Evolutionary conservation across 139 green algal species (phyloP), one percentile per base, ranked within the genome.

Genomic region (Edaphochlamys debaryana): DNA sequence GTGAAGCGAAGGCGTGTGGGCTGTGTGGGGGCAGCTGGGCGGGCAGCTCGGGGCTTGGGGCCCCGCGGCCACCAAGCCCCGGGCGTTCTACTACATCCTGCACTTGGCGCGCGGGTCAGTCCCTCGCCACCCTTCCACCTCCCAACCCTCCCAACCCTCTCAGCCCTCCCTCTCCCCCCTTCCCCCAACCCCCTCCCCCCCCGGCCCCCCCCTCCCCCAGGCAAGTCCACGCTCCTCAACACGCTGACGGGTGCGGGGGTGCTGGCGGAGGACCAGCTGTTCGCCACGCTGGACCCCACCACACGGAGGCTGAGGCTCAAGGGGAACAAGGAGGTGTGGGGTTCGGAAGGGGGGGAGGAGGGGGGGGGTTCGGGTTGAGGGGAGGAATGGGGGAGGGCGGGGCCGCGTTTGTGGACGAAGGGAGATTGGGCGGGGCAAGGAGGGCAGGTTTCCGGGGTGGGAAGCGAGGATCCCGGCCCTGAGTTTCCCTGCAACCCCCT

Each of bases 231-330:
- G 23, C 91, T 96, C 41, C 80, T 98, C 19, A 98, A 98, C 89
- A 85, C 87, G 19, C 64, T 97, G 27, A 96, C 89, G 11, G 38
- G 86, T 32, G 90, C 89, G 19, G 87, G 79, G 23, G 96, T 98
- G 58, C 62, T 98, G 52, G 96, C 95, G 1, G 95, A 99, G 86
- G 96, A 99, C 91, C 93, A 96, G 85, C 95, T 99, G 45, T 99
- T 99, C 89, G 98, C 97, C 30, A 99, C 98, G 5, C 94, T 99
- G 48, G 98, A 99, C 89, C 97, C 97, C 54, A 99, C 96, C 38
- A 98, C 96, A 2, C 88, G 98, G 36, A 91, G 94, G 17, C 60
- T 99, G 42, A 66, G 87, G 60, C 69, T 83, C 60, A 89, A 91
- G 11, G 92, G 89, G 36, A 96, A 96, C 69, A 92, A 95, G 81